phyloP scores from a whole-genome alignment of 2,329 filamentous ascomycete genomes.

The Albifimbria verrucaria region DNA sequence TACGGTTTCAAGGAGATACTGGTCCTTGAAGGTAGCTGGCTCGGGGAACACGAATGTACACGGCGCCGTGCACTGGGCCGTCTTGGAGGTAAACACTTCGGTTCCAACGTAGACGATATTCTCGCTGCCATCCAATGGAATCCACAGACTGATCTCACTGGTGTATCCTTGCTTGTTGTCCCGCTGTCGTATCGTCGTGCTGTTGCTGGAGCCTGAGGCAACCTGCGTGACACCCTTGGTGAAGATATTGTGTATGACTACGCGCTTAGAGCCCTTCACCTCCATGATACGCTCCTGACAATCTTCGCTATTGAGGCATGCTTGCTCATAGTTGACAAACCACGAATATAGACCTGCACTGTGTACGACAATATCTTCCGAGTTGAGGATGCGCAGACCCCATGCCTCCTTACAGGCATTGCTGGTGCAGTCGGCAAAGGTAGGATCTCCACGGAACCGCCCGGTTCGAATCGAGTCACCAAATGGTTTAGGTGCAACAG shows the following conservation, averaged over 20 bases:
- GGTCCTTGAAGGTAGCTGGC: background rate
- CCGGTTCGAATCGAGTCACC: background rate
- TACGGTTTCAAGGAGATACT: background rate
- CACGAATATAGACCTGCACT: constrained; percentile 20
- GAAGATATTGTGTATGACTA: constrained; percentile 12
- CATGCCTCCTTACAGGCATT: constrained; percentile 6
- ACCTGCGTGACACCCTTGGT: constrained; percentile 1
- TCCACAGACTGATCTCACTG: background rate
- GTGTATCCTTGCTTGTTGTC: background rate
- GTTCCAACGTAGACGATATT: background rate
- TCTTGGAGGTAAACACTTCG: background rate
- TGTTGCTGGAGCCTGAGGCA: background rate
- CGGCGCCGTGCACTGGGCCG: background rate
- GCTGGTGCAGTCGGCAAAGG: constrained; percentile 6
- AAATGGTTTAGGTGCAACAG: constrained; percentile 2
- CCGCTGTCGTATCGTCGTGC: background rate
- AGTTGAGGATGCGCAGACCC: constrained; percentile 10
- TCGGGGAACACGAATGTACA: background rate
- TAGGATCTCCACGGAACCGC: constrained; percentile 2
- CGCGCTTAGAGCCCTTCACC: constrained; percentile 2
- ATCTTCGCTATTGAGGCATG: constrained; percentile 14
- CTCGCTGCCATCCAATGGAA: background rate
- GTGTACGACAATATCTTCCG: constrained; percentile 13
- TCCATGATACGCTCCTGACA: constrained; percentile 17
- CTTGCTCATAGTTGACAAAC: constrained; percentile 17